Percentiles rank a stretch among this genome's conserved stretches.
phyloP scores from a whole-genome alignment of 108 stramenopile species.

The Cyclotella cryptica region DNA sequence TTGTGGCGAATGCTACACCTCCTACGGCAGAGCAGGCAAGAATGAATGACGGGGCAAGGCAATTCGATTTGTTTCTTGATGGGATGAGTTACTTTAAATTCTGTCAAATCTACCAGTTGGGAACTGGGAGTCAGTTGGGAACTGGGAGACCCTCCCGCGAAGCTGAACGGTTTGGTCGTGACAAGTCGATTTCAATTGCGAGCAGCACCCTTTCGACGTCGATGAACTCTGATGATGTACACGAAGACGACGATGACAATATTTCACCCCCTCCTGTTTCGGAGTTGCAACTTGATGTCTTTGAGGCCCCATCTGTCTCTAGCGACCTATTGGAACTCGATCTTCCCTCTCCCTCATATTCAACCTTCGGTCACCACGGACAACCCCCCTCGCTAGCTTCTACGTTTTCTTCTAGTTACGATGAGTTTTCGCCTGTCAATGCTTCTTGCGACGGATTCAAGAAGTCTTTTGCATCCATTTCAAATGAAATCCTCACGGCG shows the following conservation, averaged over 20 bases:
- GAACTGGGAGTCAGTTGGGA: slow-evolving; percentile 15
- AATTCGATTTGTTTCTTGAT: slow-evolving; percentile 84
- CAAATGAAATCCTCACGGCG: slow-evolving; percentile 34
- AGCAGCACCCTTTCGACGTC: background rate
- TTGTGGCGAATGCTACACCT: slow-evolving; percentile 69
- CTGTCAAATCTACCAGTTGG: slow-evolving; percentile 84
- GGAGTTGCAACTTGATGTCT: background rate
- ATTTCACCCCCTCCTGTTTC: background rate
- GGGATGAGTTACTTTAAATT: slow-evolving; percentile 80
- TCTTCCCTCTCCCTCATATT: background rate
- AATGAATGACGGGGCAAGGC: slow-evolving; percentile 23
- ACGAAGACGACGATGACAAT: background rate
- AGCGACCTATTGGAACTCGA: background rate
- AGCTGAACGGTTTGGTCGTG: background rate
- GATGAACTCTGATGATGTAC: background rate
- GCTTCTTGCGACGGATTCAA: background rate
- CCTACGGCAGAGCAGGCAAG: slow-evolving; percentile 23
- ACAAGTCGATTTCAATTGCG: background rate
- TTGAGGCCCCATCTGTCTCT: background rate
- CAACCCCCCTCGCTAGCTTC: background rate
- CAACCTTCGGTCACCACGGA: background rate
- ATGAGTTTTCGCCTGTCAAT: slow-evolving; percentile 36
- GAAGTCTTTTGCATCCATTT: slow-evolving; percentile 33
- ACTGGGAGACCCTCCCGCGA: background rate
- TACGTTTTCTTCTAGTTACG: slow-evolving; percentile 22